Conservation (phyloP, 106 monocot species). For the Dioscorea dumetorum region DNA sequence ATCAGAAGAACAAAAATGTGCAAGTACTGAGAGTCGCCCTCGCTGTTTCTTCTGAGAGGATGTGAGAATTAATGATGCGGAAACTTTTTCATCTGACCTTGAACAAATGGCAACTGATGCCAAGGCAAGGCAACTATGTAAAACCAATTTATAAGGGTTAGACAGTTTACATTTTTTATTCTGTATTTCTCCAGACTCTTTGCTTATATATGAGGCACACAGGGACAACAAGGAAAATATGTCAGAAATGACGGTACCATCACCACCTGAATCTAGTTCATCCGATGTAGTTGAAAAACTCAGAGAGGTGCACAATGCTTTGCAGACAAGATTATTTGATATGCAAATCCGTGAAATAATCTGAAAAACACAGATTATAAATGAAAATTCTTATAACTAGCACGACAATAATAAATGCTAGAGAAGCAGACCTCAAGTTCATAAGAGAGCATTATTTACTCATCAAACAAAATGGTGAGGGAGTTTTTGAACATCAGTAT, state of each 20-base stretch:
- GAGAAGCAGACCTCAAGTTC: no score
- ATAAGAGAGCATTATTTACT: no score
- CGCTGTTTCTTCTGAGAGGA: slow-evolving; percentile 70
- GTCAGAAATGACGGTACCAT: slow-evolving; percentile 71
- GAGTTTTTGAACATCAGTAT: no score
- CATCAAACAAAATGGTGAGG: no score
- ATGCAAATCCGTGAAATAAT: slow-evolving; percentile 77
- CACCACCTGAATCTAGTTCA: slow-evolving; percentile 54
- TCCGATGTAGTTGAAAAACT: slow-evolving; percentile 28
- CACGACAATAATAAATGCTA: no score
- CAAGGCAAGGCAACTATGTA: slow-evolving; percentile 78
- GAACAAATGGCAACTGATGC: slow-evolving; percentile 60
- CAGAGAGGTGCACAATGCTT: slow-evolving; percentile 46
- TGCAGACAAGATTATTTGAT: slow-evolving; percentile 30
- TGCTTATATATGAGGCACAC: slow-evolving; percentile 62
- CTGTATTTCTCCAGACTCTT: slow-evolving; percentile 56
- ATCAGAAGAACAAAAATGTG: slow-evolving; percentile 58
- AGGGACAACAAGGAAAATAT: slow-evolving; percentile 69
- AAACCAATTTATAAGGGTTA: slow-evolving; percentile 61
- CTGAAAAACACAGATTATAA: slow-evolving; percentile 33
- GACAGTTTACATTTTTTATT: slow-evolving; percentile 70
- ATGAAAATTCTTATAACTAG: not conserved
- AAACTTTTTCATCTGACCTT: slow-evolving; percentile 36
- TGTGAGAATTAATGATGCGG: slow-evolving; percentile 57
- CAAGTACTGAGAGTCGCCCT: slow-evolving; percentile 74